Evolutionary conservation across 75 land plant species (phyloP).

Genomic region (Ceratopteris richardii): DNA sequence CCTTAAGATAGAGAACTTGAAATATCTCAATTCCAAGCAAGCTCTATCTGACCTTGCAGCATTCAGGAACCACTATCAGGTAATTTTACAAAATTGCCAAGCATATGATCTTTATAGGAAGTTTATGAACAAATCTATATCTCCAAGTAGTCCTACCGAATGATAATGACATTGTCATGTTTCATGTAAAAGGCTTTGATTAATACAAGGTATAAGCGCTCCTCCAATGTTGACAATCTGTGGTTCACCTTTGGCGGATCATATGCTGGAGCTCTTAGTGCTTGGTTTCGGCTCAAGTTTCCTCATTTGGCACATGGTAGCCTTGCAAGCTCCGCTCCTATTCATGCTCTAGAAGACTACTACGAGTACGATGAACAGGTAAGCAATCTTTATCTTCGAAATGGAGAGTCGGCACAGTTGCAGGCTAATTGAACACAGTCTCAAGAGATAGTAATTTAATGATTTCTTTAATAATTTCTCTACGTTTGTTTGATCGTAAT

Average conservation of each 20-base stretch:
- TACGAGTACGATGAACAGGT: neutral
- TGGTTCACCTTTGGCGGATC: slow-evolving; percentile 1
- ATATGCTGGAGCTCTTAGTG: slow-evolving; percentile 10
- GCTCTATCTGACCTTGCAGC: slow-evolving; percentile 12
- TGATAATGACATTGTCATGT: too few relatives aligned
- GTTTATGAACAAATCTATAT: too few relatives aligned
- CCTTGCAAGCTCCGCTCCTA: neutral
- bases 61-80: neutral
- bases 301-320: slow-evolving; percentile 3
- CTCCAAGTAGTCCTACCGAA: too few relatives aligned
- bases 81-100: neutral
- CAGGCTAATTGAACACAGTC: neutral
- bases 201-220: neutral
- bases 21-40: slow-evolving; percentile 8
- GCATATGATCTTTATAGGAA: neutral
- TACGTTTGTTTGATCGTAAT: neutral
- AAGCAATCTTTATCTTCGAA: neutral
- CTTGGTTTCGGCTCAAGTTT: slow-evolving; percentile 4
- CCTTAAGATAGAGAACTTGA: slow-evolving; percentile 6
- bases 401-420: neutral
- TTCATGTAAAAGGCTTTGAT: neutral
- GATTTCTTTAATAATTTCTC: neutral
- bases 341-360: neutral
- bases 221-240: neutral
- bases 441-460: neutral